These are phyloP conservation scores for Candida stauntonica DNA, from an alignment of 805 yeast species.

Conservation along the genomic window DNA sequence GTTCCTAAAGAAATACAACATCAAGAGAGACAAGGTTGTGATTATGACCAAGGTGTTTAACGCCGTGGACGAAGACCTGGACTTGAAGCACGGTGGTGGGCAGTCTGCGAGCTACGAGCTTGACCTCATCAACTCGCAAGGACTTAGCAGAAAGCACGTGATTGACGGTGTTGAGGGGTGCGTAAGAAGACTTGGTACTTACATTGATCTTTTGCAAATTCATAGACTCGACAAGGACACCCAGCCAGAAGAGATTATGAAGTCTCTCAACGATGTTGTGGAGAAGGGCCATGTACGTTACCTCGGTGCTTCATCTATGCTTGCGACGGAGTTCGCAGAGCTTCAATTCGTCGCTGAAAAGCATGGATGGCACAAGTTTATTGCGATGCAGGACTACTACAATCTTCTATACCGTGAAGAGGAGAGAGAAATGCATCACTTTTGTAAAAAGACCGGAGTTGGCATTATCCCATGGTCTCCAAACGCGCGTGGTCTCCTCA, in stretches of 20 bases:
- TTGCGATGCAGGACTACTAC: conserved; percentile 55
- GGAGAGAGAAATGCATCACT: conserved; percentile 57
- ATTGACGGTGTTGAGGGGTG: conserved; percentile 38
- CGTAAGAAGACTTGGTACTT: conserved; percentile 39
- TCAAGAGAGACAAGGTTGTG: conserved; percentile 50
- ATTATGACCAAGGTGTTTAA: conserved; percentile 41
- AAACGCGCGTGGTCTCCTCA: conserved; percentile 47
- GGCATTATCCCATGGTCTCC: conserved; percentile 62
- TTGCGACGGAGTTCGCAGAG: conserved; percentile 31
- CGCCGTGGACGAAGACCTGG: conserved; percentile 16
- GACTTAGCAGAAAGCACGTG: conserved; percentile 43
- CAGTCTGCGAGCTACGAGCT: neutral
- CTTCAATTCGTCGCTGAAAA: conserved; percentile 53
- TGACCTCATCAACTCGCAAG: conserved; percentile 29
- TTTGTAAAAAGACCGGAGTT: conserved; percentile 44
- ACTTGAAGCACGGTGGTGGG: conserved; percentile 7
- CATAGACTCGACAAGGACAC: conserved; percentile 44
- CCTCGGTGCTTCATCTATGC: conserved; percentile 61
- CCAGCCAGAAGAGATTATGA: conserved; percentile 48
- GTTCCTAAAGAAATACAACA: conserved; percentile 46
- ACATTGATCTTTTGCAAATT: conserved; percentile 46
- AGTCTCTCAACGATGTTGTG: conserved; percentile 46
- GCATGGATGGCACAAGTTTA: conserved; percentile 52
- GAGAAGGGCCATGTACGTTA: conserved; percentile 43
- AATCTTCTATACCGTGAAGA: conserved; percentile 50